Conservation (phyloP, 139 green algal genomes). For the Tetraselmis chui region DNA sequence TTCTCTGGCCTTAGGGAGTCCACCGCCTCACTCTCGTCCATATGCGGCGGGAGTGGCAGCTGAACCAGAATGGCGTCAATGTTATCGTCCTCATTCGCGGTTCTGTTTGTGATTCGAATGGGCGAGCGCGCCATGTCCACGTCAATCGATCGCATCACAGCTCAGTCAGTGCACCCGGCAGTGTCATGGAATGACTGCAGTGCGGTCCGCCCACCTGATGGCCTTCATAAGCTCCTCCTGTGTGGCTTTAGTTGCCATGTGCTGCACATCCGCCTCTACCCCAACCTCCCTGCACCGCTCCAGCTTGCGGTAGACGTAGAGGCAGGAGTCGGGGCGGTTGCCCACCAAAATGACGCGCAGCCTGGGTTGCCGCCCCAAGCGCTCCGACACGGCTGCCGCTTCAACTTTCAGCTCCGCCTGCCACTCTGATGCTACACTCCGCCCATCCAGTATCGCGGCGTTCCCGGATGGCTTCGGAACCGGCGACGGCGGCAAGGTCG, state of each 20-base stretch:
- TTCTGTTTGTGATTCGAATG: not conserved
- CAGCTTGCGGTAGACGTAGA: constrained; percentile 90
- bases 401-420: not conserved
- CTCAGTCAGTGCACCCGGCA: constrained; percentile 76
- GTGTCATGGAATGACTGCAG: constrained; percentile 69
- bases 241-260: constrained; percentile 36
- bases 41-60: constrained; percentile 28
- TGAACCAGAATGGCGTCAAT: not conserved
- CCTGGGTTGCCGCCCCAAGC: constrained; percentile 33
- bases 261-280: constrained; percentile 15
- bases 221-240: constrained; percentile 42
- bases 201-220: constrained; percentile 60
- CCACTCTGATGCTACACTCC: not conserved
- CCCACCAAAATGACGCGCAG: constrained; percentile 91
- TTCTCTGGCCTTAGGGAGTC: constrained; percentile 83
- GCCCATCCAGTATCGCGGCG: not conserved
- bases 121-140: not conserved
- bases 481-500: not conserved
- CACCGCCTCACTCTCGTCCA: constrained; percentile 44
- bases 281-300: constrained; percentile 60
- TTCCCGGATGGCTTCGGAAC: not conserved
- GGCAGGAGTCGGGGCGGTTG: constrained; percentile 76
- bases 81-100: constrained; percentile 39
- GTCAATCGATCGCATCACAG: not conserved
- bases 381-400: not conserved